Evolutionary conservation across 768 basidiomycete species (phyloP).

Genomic region (Boletellus emodensis): DNA sequence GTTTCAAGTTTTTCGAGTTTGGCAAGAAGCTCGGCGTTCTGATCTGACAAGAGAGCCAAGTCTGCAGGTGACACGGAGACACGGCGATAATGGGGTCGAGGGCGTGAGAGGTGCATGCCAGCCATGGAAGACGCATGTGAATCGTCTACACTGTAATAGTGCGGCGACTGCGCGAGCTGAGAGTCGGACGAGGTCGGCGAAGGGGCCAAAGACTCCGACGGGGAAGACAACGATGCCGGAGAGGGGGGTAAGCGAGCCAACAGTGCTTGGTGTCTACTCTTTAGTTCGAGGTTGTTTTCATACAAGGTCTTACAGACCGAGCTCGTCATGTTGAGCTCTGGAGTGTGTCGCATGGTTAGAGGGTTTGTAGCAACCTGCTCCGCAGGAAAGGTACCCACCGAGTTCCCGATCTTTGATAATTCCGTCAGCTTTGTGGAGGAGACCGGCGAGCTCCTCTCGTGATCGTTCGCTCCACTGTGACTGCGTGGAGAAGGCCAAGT

Average conservation of each 20-base stretch:
- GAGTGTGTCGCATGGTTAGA: slow-evolving; percentile 19
- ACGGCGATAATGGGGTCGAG: slow-evolving; percentile 31
- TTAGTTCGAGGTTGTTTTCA: slow-evolving; percentile 63
- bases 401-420: slow-evolving; percentile 75
- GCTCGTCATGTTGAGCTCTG: slow-evolving; percentile 65
- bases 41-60: slow-evolving; percentile 68
- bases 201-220: slow-evolving; percentile 15
- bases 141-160: slow-evolving; percentile 29
- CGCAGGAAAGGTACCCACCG: slow-evolving; percentile 43
- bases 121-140: slow-evolving; percentile 21
- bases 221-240: slow-evolving; percentile 34
- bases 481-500: slow-evolving; percentile 25
- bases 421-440: slow-evolving; percentile 68
- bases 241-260: slow-evolving; percentile 58
- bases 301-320: slow-evolving; percentile 66
- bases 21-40: slow-evolving; percentile 74
- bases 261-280: slow-evolving; percentile 67
- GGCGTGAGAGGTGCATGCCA: slow-evolving; percentile 17
- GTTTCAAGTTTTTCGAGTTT: slow-evolving; percentile 74
- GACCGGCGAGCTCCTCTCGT: slow-evolving; percentile 65
- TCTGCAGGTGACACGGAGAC: slow-evolving; percentile 67
- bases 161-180: slow-evolving; percentile 31
- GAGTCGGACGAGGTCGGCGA: slow-evolving; percentile 28
- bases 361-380: not conserved
- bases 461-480: slow-evolving; percentile 60